Percentiles rank a stretch among this genome's conserved stretches.
These are phyloP conservation scores for Priceomyces haplophilus DNA, from an alignment of 805 yeast genomes.

Conservation along the genomic window DNA sequence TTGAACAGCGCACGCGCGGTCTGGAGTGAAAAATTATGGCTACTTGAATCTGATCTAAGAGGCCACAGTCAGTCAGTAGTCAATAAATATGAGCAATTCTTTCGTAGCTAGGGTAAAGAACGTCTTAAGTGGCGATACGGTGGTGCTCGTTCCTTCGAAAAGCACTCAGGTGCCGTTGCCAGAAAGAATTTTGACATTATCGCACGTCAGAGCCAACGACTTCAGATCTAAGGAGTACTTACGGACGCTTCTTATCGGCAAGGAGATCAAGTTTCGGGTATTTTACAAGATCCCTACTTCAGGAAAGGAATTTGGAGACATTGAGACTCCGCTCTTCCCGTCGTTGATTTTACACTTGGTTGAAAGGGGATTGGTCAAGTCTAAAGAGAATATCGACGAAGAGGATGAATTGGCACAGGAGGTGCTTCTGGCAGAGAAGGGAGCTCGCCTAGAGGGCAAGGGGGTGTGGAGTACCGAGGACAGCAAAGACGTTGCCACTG, in stretches of 20 bases:
- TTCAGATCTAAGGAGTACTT: slow-evolving; percentile 61
- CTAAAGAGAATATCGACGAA: slow-evolving; percentile 50
- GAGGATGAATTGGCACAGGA: slow-evolving; percentile 37
- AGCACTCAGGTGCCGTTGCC: slow-evolving; percentile 41
- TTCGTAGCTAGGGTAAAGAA: slow-evolving; percentile 62
- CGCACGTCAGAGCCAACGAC: slow-evolving; percentile 58
- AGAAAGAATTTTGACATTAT: slow-evolving; percentile 63
- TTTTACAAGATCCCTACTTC: slow-evolving; percentile 47
- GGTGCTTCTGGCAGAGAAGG: slow-evolving; percentile 42
- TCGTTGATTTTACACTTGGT: slow-evolving; percentile 58
- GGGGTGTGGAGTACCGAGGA: slow-evolving; percentile 52
- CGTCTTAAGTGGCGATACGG: slow-evolving; percentile 68
- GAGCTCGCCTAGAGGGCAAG: slow-evolving; percentile 46
- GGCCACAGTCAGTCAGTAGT: background rate
- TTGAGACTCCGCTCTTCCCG: slow-evolving; percentile 58
- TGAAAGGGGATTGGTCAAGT: slow-evolving; percentile 58
- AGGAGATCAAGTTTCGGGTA: slow-evolving; percentile 57
- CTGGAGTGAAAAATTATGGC: slow-evolving; percentile 2
- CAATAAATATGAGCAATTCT: slow-evolving; percentile 8
- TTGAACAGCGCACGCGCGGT: slow-evolving; percentile 9
- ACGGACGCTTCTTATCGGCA: slow-evolving; percentile 62
- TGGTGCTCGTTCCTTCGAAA: slow-evolving; percentile 54
- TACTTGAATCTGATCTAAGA: background rate
- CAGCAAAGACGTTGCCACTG: slow-evolving; percentile 15
- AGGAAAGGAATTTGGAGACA: slow-evolving; percentile 70